phyloP scores from a whole-genome alignment of 2,329 filamentous ascomycete genomes.

The Ophiostoma sp. region DNA sequence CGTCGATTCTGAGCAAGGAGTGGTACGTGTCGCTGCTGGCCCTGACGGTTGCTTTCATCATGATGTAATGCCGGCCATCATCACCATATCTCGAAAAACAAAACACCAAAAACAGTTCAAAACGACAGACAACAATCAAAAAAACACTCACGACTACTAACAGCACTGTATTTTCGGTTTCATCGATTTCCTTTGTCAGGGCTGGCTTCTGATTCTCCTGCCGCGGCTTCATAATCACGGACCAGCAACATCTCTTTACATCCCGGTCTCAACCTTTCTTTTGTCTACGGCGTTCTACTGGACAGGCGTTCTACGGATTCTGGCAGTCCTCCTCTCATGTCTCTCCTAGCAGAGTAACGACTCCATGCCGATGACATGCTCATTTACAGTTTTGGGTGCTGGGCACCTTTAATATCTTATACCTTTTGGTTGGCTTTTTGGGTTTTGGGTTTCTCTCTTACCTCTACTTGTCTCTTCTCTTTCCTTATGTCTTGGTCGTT shows the following conservation, averaged over 20 bases:
- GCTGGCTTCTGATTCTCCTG: slow-evolving; percentile 1
- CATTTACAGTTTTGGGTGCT: slow-evolving; percentile 7
- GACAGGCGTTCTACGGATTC: slow-evolving; percentile 5
- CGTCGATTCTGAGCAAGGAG: slow-evolving; percentile 18
- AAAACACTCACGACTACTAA: background rate
- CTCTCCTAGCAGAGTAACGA: too few relatives aligned
- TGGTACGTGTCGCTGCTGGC: slow-evolving; percentile 21
- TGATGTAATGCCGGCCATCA: slow-evolving; percentile 10
- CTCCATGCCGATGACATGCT: background rate
- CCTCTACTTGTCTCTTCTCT: background rate
- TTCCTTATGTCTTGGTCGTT: background rate
- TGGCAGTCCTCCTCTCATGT: background rate
- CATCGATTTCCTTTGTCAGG: slow-evolving; percentile 6
- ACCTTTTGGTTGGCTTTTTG: slow-evolving; percentile 6
- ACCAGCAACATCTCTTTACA: background rate
- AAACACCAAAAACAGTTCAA: background rate
- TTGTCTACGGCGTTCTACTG: slow-evolving; percentile 2
- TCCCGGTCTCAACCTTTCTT: background rate
- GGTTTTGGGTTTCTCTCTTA: background rate
- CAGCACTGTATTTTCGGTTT: background rate
- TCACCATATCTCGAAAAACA: background rate
- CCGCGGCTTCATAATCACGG: background rate
- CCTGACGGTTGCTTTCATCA: slow-evolving; percentile 19
- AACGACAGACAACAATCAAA: background rate
- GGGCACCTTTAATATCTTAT: slow-evolving; percentile 15